phyloP scores from a whole-genome alignment of 305 asterid species.

The Fraxinus velutina region DNA sequence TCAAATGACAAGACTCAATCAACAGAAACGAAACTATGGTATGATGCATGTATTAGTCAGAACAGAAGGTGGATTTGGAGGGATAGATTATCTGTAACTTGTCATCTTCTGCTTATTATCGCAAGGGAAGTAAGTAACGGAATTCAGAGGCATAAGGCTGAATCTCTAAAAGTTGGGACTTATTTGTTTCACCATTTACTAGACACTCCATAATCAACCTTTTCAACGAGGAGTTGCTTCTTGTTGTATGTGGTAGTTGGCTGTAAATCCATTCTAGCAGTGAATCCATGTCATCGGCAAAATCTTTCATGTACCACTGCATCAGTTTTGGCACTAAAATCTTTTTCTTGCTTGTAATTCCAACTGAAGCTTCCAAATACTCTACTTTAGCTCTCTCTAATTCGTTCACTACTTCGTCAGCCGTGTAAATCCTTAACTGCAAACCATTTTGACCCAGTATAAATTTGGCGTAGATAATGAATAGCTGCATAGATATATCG shows the following conservation, averaged over 20 bases:
- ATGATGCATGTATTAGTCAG: neutral
- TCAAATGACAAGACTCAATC: neutral
- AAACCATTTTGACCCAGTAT: constrained; percentile 9
- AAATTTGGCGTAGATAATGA: constrained; percentile 6
- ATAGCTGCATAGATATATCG: constrained; percentile 2
- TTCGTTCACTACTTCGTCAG: constrained; percentile 71
- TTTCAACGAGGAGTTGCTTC: constrained; percentile 43
- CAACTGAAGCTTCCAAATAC: constrained; percentile 83
- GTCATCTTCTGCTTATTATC: constrained; percentile 22
- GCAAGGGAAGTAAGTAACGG: constrained; percentile 60
- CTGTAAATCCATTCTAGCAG: constrained; percentile 92
- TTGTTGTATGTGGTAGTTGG: constrained; percentile 53
- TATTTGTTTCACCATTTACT: constrained; percentile 43
- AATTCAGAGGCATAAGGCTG: constrained; percentile 68
- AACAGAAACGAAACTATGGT: neutral
- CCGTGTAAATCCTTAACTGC: constrained; percentile 65
- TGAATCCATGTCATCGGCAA: constrained; percentile 79
- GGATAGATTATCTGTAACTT: neutral
- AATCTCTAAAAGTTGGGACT: constrained; percentile 43
- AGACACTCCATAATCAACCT: constrained; percentile 74
- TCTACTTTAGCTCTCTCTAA: constrained; percentile 81
- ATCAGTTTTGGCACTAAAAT: constrained; percentile 69
- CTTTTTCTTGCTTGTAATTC: constrained; percentile 68
- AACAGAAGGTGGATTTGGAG: neutral
- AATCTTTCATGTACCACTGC: constrained; percentile 83